Evolutionary conservation across 1,284 basidiomycete species (phyloP), one percentile per base, ranked within the genome.

Genomic region (Moesziomyces antarcticus): DNA sequence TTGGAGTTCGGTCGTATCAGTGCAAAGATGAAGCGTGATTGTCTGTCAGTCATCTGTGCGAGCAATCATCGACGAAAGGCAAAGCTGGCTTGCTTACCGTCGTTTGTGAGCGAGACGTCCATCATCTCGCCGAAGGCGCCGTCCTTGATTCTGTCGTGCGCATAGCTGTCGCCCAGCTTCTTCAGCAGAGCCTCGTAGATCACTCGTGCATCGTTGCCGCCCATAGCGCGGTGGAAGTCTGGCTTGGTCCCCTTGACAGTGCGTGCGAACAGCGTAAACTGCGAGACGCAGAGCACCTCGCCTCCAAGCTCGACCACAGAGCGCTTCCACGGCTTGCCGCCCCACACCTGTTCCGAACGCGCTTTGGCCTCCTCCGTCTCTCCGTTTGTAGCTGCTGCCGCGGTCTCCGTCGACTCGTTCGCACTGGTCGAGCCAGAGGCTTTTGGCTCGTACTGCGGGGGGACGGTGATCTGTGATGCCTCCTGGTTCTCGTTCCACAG

Each of bases 61-160:
- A 40, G 16, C 3, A 0, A 18, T n/a, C 4, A 40, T 18, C 10
- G 8, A 3, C 30, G 10, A 33, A 21, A n/a, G 24, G 9, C 33
- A 8, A 48, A 30, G 8, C 10, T 40, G 44, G 27, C 30, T 18
- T 40, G 37, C 61, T n/a, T 56, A 67, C 80, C 82, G 44, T 82
- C 80, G 42, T 83, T 83, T 1, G 76, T 72, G 7, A 83, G 49
- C 2, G 69, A 70, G 10, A 82, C 80, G 49, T 83, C 79, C 82
- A 83, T 83, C 82, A 83, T 82, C 42, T 75, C 79, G 13, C 82
- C 82, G 44, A 83, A 83, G 11, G 65, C 66, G 40, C 82, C 82
- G 33, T 83, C 74, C 46, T 79, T 75, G 63, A 82, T 75, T 18
- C 56, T 59, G 11, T 75, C 72, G 11, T 50, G 43, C 25, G 50